A percentile compares a stretch with the other conserved stretches of the same genome.
These are phyloP conservation scores for Cladophialophora exuberans DNA, from an alignment of 2,329 filamentous ascomycete species.

Conservation along the genomic window DNA sequence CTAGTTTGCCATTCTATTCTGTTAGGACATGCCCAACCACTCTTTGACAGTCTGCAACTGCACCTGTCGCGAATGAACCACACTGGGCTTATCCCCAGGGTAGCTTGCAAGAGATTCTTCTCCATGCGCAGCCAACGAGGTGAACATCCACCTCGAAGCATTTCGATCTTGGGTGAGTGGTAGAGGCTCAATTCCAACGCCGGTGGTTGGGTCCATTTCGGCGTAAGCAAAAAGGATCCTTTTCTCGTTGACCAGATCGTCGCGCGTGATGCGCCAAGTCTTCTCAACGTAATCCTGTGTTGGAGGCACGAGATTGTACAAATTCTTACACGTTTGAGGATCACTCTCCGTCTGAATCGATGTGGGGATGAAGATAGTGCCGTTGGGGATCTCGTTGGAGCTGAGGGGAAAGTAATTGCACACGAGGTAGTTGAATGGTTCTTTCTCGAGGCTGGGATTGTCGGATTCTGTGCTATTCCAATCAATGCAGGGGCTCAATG, in stretches of 20 bases:
- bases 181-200: conserved; percentile 10
- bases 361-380: conserved; percentile 13
- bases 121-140: conserved; percentile 9
- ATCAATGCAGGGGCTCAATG: conserved; percentile 4
- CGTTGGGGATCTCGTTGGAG: conserved; percentile 6
- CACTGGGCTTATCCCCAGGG: conserved; percentile 4
- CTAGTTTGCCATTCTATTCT: no score
- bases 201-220: conserved; percentile 11
- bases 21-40: conserved; percentile 17
- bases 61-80: conserved; percentile 2
- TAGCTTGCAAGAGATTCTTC: conserved; percentile 5
- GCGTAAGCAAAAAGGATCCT: conserved; percentile 15
- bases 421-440: conserved; percentile 13
- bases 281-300: neutral
- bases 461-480: conserved; percentile 1
- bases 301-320: conserved; percentile 5
- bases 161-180: conserved; percentile 11
- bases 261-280: conserved; percentile 14
- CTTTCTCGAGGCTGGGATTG: conserved; percentile 3
- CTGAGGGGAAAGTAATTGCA: conserved; percentile 15
- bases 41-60: conserved; percentile 13
- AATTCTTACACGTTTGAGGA: neutral
- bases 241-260: conserved; percentile 9
- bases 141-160: conserved; percentile 13
- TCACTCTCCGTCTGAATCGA: conserved; percentile 1